Evolutionary conservation across 768 basidiomycete genomes (phyloP).

Genomic region (Xerocomus spinulosus): DNA sequence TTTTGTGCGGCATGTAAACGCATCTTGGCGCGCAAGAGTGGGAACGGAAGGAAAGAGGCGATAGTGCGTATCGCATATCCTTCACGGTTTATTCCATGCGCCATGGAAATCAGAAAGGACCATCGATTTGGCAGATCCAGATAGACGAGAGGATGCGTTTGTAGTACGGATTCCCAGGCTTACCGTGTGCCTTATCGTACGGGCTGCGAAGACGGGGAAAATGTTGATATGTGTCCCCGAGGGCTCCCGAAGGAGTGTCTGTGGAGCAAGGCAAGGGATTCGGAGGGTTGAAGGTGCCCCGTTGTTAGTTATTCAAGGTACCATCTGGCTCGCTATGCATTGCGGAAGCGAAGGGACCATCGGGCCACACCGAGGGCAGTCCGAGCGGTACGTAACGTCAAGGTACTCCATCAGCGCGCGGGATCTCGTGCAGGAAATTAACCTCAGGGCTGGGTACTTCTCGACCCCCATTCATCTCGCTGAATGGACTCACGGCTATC

Average conservation of each 20-base stretch:
- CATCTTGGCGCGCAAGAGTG: no score
- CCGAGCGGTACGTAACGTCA: slow-evolving; percentile 10
- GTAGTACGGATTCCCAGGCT: slow-evolving; percentile 8
- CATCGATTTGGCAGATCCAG: slow-evolving; percentile 11
- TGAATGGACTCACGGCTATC: slow-evolving; percentile 5
- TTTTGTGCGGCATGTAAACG: no score
- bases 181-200: slow-evolving; percentile 17
- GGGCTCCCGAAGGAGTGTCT: neutral
- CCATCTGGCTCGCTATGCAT: neutral
- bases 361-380: slow-evolving; percentile 6
- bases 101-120: slow-evolving; percentile 4
- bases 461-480: slow-evolving; percentile 1
- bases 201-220: slow-evolving; percentile 13
- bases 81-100: neutral
- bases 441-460: slow-evolving; percentile 2
- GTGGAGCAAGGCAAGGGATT: slow-evolving; percentile 1
- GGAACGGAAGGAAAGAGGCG: slow-evolving; percentile 8
- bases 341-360: neutral
- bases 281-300: neutral
- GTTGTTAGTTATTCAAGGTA: neutral
- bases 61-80: slow-evolving; percentile 18
- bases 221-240: slow-evolving; percentile 5
- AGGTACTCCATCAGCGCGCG: slow-evolving; percentile 3
- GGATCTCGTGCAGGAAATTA: slow-evolving; percentile 14
- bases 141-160: slow-evolving; percentile 1